Percentiles rank a stretch among this genome's conserved stretches.
phyloP scores from a whole-genome alignment of 345 rosid genomes.

The Limnanthes douglasii region DNA sequence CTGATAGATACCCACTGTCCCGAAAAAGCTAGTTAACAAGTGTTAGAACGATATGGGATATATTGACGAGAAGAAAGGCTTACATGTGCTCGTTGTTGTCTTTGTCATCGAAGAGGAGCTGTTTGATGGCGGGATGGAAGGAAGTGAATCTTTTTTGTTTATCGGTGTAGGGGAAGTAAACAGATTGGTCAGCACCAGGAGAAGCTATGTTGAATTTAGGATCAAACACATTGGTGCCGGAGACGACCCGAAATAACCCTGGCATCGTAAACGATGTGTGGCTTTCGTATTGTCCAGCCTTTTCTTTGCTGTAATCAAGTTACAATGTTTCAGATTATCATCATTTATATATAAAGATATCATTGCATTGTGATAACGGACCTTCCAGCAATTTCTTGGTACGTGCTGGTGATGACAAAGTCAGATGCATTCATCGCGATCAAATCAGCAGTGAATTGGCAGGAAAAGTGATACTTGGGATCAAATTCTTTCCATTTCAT shows the following conservation, averaged over 20 bases:
- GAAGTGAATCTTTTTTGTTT: constrained; percentile 30
- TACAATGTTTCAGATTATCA: neutral
- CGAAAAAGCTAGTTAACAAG: neutral
- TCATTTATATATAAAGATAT: constrained; percentile 1
- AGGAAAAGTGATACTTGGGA: constrained; percentile 79
- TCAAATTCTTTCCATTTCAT: constrained; percentile 81
- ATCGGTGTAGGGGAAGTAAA: constrained; percentile 67
- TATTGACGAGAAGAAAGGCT: constrained; percentile 10
- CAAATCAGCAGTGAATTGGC: constrained; percentile 82
- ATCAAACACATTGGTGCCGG: constrained; percentile 84
- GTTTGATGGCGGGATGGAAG: constrained; percentile 65
- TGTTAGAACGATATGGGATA: neutral
- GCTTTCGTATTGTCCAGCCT: constrained; percentile 88
- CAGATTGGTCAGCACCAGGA: constrained; percentile 94
- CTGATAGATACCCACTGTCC: constrained; percentile 72
- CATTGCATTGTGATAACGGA: constrained; percentile 4
- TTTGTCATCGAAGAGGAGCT: constrained; percentile 44
- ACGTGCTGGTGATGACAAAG: constrained; percentile 80
- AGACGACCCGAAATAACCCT: constrained; percentile 68
- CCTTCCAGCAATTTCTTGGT: constrained; percentile 98
- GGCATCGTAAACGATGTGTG: constrained; percentile 82
- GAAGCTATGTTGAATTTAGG: constrained; percentile 91
- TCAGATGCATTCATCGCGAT: constrained; percentile 80
- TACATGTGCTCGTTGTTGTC: constrained; percentile 73
- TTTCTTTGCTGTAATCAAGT: constrained; percentile 35